These are phyloP conservation scores for Talaromyces sp. DNA, from an alignment of 2,329 filamentous ascomycete species.

Conservation along the genomic window DNA sequence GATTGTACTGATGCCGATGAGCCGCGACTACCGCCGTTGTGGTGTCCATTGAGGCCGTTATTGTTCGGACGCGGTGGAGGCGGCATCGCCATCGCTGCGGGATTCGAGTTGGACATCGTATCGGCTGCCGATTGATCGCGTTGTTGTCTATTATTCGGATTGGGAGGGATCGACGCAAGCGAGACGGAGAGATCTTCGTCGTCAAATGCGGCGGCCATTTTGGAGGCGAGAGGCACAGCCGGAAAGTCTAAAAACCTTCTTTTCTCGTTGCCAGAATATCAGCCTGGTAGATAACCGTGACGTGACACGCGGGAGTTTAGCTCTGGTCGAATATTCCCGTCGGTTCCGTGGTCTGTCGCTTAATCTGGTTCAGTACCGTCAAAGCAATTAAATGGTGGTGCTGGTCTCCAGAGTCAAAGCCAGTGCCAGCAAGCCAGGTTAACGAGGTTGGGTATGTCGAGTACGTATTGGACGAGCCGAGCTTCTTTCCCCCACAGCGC, in stretches of 20 bases:
- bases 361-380: not conserved
- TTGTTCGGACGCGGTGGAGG: conserved; percentile 33
- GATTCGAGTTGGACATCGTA: conserved; percentile 27
- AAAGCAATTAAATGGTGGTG: not conserved
- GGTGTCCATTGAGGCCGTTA: not conserved
- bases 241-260: not conserved
- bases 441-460: conserved; percentile 13
- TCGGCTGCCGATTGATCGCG: conserved; percentile 27
- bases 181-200: conserved; percentile 82
- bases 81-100: conserved; percentile 39
- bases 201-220: conserved; percentile 56
- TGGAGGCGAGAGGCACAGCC: conserved; percentile 1
- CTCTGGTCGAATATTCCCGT: not conserved
- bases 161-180: conserved; percentile 43
- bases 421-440: not conserved
- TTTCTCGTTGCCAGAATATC: not conserved
- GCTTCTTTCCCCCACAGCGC: conserved; percentile 17
- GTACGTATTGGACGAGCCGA: conserved; percentile 16
- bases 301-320: not conserved
- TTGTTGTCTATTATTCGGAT: conserved; percentile 23
- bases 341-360: not conserved
- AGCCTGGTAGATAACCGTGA: not conserved
- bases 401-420: not conserved
- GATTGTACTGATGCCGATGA: conserved; percentile 37
- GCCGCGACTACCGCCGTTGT: conserved; percentile 16